Evolutionary conservation across 768 basidiomycete species (phyloP), one percentile per base, ranked within the genome.

Genomic region (Lactarius sp.): DNA sequence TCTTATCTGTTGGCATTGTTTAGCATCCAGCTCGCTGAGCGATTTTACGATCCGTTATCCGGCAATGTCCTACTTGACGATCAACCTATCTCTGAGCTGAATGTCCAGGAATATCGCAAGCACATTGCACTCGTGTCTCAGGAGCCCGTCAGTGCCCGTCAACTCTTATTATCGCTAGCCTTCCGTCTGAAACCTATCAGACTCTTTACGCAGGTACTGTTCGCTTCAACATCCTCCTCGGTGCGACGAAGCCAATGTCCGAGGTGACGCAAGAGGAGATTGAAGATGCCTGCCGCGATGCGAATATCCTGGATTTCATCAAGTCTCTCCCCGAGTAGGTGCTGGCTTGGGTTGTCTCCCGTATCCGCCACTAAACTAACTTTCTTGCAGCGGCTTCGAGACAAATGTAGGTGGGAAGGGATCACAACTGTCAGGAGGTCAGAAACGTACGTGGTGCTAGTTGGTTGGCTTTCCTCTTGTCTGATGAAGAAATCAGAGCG

Each of bases 371-470:
- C 72, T 42, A 68, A 55, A 22, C 57, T 47, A 55, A 10, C 16
- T 18, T 44, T 16, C 14, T 64, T 59, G 12, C 67, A 89, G 89
- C 60, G 93, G 93, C 52, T 94, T 95, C 69, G 92, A 97, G 46
- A 97, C 94, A 6, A 82, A 92, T 70, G 93, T 94, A 49, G 93
- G 93, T 65, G 91, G 91, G 55, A 95, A 94, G 73, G 93, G 92
- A 6, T 89, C 90, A 3, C 91, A 93, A 69, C 78, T 95, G 10
- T 92, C 90, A 47, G 93, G 93, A 70, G 93, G 93, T 64, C 92
- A 94, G 74, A 92, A 91, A 74, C 89, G 87, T 88, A 72, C 66
- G 83, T 75, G 8, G 31, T 33, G 13, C 27, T 44, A 1, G 3
- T 46, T 50, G 12, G 41, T 42, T 47, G 16, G 22, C 22, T 20